phyloP scores from a whole-genome alignment of 176 grass and related monocot species.

The Tillandsia fasciculata region DNA sequence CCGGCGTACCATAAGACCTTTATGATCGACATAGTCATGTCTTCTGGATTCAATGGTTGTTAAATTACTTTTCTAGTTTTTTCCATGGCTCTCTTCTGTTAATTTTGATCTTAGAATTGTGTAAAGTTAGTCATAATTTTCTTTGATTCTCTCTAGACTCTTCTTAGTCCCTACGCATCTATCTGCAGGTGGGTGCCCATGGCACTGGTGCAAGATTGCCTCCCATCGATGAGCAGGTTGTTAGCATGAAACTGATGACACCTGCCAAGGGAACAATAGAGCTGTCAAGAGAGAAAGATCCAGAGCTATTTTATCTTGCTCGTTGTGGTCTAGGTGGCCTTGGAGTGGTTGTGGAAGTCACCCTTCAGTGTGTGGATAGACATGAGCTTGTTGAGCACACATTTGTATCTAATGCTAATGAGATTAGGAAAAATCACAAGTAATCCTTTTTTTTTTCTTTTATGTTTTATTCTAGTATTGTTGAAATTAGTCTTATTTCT shows the following conservation, averaged over 20 bases:
- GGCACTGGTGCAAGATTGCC: conserved; percentile 84
- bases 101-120: not conserved
- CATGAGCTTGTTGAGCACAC: conserved; percentile 87
- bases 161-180: not conserved
- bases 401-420: conserved; percentile 56
- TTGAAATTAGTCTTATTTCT: not conserved
- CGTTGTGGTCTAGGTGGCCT: conserved; percentile 71
- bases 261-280: conserved; percentile 78
- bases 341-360: conserved; percentile 73
- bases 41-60: too few relatives aligned
- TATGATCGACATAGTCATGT: too few relatives aligned
- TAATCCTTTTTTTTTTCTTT: conserved; percentile 19
- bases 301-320: conserved; percentile 85
- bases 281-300: conserved; percentile 75
- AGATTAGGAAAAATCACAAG: conserved; percentile 94
- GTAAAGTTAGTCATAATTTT: not conserved
- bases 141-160: not conserved
- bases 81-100: not conserved
- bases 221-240: conserved; percentile 84
- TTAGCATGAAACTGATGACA: conserved; percentile 94
- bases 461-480: not conserved
- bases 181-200: conserved; percentile 78
- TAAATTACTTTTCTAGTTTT: too few relatives aligned
- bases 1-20: too few relatives aligned
- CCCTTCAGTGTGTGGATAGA: conserved; percentile 65